These are phyloP conservation scores for Persicaria tinctoria DNA, from an alignment of 148 eudicot genomes.

Conservation along the genomic window DNA sequence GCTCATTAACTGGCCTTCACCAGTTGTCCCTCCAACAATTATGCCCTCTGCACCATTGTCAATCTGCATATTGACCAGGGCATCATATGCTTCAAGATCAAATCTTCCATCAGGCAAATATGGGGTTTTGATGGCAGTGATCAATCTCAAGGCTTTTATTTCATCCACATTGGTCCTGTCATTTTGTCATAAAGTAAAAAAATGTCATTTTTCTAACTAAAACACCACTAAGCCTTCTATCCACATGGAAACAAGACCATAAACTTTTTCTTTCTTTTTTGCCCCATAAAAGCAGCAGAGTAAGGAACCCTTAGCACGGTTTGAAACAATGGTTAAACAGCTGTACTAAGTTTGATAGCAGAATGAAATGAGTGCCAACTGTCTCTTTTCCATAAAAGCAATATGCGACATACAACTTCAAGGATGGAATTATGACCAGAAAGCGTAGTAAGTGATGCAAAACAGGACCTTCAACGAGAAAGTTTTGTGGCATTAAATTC, in stretches of 20 bases:
- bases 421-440: too few relatives aligned
- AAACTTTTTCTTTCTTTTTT: neutral
- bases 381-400: too few relatives aligned
- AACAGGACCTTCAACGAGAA: too few relatives aligned
- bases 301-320: too few relatives aligned
- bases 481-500: too few relatives aligned
- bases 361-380: too few relatives aligned
- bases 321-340: too few relatives aligned
- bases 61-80: conserved; percentile 74
- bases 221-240: neutral
- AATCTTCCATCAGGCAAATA: conserved; percentile 89
- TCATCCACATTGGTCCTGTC: conserved; percentile 79
- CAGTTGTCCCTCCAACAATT: conserved; percentile 90
- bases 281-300: too few relatives aligned
- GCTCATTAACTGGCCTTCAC: conserved; percentile 88
- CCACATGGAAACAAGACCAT: neutral
- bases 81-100: conserved; percentile 85
- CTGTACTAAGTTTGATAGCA: too few relatives aligned
- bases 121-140: conserved; percentile 86
- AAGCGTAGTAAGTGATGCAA: too few relatives aligned
- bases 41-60: conserved; percentile 67
- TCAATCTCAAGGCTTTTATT: conserved; percentile 59
- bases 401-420: too few relatives aligned
- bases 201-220: neutral
- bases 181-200: neutral